These are phyloP conservation scores for Dendrothele bispora DNA, from an alignment of 768 basidiomycete species.

Conservation along the genomic window DNA sequence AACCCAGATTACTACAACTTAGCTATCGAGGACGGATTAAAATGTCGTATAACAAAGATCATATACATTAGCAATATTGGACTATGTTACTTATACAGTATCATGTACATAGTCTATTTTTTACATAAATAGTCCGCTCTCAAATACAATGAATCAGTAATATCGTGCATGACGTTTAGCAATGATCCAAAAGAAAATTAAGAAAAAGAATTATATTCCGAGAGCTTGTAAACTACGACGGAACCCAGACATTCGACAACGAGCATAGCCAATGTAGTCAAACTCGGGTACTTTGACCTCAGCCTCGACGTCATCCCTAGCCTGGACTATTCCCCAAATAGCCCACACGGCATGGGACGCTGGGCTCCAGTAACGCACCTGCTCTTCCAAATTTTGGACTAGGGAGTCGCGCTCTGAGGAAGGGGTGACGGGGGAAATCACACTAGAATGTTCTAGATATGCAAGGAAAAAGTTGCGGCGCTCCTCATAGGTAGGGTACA, in stretches of 20 bases:
- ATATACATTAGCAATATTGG: too few relatives aligned
- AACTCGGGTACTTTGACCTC: slow-evolving; percentile 71
- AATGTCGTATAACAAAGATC: too few relatives aligned
- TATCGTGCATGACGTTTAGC: too few relatives aligned
- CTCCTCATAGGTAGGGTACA: slow-evolving; percentile 73
- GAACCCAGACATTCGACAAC: slow-evolving; percentile 65
- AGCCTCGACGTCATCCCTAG: slow-evolving; percentile 68
- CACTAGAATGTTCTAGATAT: slow-evolving; percentile 63
- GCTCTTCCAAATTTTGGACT: slow-evolving; percentile 64
- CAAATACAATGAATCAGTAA: too few relatives aligned
- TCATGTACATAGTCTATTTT: too few relatives aligned
- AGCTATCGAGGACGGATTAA: too few relatives aligned
- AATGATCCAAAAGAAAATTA: slow-evolving; percentile 7
- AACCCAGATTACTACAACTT: too few relatives aligned
- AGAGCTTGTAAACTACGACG: slow-evolving; percentile 51
- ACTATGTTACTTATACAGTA: too few relatives aligned
- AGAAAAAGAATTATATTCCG: slow-evolving; percentile 26
- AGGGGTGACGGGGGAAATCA: slow-evolving; percentile 29
- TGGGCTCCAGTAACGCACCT: slow-evolving; percentile 87
- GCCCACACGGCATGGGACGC: slow-evolving; percentile 92
- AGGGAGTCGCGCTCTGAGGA: slow-evolving; percentile 37
- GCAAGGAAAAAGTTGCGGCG: slow-evolving; percentile 83
- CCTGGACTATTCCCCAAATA: slow-evolving; percentile 93
- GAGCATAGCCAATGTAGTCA: slow-evolving; percentile 85
- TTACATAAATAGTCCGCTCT: too few relatives aligned